A percentile compares a stretch with the other conserved stretches of the same genome.
phyloP scores from a whole-genome alignment of 2,329 filamentous ascomycete species.

The Diplocarpon mali region DNA sequence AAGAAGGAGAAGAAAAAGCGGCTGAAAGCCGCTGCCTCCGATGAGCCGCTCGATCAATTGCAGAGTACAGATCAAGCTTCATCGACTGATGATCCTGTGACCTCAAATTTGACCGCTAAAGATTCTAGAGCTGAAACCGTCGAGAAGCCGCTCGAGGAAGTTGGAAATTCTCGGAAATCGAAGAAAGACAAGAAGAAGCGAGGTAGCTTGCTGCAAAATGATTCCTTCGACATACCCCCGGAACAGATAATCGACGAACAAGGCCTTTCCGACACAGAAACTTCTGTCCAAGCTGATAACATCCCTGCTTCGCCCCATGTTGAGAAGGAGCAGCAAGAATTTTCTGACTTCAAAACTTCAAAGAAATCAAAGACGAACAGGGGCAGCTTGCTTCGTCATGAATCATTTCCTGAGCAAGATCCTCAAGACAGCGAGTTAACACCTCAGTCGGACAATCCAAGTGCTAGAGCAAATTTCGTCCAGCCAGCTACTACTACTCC shows the following conservation, averaged over 20 bases:
- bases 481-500: background rate
- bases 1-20: slow-evolving; percentile 12
- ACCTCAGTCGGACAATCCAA: background rate
- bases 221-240: background rate
- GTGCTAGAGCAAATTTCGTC: background rate
- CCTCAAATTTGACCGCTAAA: background rate
- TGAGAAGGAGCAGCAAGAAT: background rate
- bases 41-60: background rate
- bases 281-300: background rate
- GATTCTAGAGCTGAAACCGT: background rate
- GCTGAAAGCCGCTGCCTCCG: background rate
- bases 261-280: background rate
- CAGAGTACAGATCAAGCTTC: background rate
- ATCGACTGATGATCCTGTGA: background rate
- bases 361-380: background rate
- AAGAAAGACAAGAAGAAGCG: slow-evolving; percentile 10
- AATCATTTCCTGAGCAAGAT: background rate
- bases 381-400: background rate
- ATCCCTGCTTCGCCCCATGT: background rate
- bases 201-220: background rate
- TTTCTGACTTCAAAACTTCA: background rate
- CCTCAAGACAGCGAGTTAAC: background rate
- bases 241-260: background rate
- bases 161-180: slow-evolving; percentile 7
- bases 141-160: slow-evolving; percentile 11